Base-by-base conservation (phyloP, 192 early-diverging fungal genomes). In the Coemansia sp. region DNA sequence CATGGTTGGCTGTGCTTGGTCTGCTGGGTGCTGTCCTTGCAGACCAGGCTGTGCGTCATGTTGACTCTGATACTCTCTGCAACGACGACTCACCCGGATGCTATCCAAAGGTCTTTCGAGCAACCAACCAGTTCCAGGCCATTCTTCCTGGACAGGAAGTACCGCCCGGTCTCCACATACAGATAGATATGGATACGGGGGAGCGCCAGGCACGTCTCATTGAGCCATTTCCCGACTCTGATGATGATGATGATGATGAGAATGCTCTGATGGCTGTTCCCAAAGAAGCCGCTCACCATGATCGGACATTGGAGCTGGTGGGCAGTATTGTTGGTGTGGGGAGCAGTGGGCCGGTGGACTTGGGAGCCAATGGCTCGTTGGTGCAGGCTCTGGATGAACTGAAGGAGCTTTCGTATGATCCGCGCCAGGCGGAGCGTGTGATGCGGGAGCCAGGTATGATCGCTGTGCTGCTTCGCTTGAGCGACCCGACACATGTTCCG, bases 111-210 rank as follows among this genome's bases (percentile, higher is more conserved):
- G 23, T 78, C 20, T 86, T 86, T 45, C 23, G 47, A 4, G 67
- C 84, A 7, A 83, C 82, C 6, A 50, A 49, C 34, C 74, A 86
- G 50, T 84, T 82, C 42, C 74, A 77, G 49, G 56, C 47, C 31
- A 68, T 86, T 16, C 60, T 57, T 26, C 71, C 74, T 10, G 84
- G 80, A 17, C 82, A 86, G 38, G 70, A 80, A 14, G 58, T 84
- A 28, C 84, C 82, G 10, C 36, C 54, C 20, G 82, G 81, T 8
- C 70, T 86, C 5, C 82, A 84, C 62, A 51, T 83, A 21, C 81
- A 79, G 42, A 56, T 86, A 42, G 78, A 84, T 50, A 77, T 84
- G 64, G 44, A 49, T 19, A 84, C 78, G 4, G 80, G 79, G 16
- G 45, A 64, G 27, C 76, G 78, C 16, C 56, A 53, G 40, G 84